Base-by-base conservation (phyloP, 228 moss, liverwort and hornwort genomes). In the Sphagnum magellanicum region DNA sequence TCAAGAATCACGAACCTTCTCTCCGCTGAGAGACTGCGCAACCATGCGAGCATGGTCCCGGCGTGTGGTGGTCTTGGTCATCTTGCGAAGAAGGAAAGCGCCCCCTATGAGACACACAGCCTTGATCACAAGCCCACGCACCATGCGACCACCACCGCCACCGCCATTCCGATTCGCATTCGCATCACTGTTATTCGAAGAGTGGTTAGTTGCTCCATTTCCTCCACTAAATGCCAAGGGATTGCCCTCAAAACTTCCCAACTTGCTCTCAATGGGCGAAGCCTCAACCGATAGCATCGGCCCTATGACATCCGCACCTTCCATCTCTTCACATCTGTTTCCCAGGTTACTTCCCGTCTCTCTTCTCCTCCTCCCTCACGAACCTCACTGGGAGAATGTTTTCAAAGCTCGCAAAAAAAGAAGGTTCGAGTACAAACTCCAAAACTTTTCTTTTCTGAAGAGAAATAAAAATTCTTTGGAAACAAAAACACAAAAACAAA, bases 21-120 rank as follows among this genome's bases (percentile, higher is more conserved):
- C 98, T 69, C 94, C 94, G 49, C 81, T 86, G 47, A 98, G 92
- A 9, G 98, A 76, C 76, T 90, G 88, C 48, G 90, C 89, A 55
- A 98, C 94, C 66, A 80, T 83, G 73, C 91, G 92, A 51, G 90
- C 67, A 75, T 98, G 97, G 76, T 98, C 97, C 77, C 90, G 74
- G 52, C 92, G 87, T 57, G 94, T 92, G 6, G 86, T 89, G 61
- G 75, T 91, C 83, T 90, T 98, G 61, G 98, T 98, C 63, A 98
- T 70, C 73, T 88, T 91, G 48, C 90, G 90, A 32, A 98, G 80
- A 72, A 98, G 81, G 65, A 88, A 94, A 50, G 87, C 90, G 53
- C 98, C 98, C 14, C 92, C 92, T 6, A 89, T 49, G 51, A 92
- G 58, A 75, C 91, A 91, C 15, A 82, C 92, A 46, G 92, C 98